A percentile compares a stretch with the other conserved stretches of the same genome.
phyloP scores from a whole-genome alignment of 306 rosid genomes.

The Castanea mollissima region DNA sequence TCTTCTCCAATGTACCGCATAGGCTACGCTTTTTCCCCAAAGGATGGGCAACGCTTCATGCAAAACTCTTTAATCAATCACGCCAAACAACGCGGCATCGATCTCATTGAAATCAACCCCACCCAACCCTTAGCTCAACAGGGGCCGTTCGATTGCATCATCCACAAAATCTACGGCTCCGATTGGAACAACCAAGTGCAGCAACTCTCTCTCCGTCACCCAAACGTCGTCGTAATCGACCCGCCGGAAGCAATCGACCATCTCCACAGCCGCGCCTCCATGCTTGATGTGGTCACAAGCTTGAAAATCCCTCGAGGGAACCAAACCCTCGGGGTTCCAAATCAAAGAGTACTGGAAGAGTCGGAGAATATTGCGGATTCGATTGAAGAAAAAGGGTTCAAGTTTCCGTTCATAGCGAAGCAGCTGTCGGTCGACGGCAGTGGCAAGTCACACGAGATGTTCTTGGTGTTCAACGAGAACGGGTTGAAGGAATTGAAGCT shows the following conservation, averaged over 20 bases:
- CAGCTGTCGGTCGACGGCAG: conserved; percentile 22
- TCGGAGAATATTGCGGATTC: not conserved
- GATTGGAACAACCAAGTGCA: conserved; percentile 23
- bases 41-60: conserved; percentile 22
- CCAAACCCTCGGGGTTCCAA: conserved; percentile 12
- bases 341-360: conserved; percentile 12
- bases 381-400: not conserved
- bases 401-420: conserved; percentile 31
- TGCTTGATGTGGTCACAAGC: conserved; percentile 30
- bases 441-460: conserved; percentile 47
- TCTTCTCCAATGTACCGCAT: conserved; percentile 11
- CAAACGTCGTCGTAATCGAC: conserved; percentile 24
- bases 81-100: conserved; percentile 23
- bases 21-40: conserved; percentile 29
- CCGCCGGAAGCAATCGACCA: conserved; percentile 27
- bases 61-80: conserved; percentile 19
- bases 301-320: not conserved
- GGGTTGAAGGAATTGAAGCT: conserved; percentile 30
- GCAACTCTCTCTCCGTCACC: not conserved
- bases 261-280: conserved; percentile 36
- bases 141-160: conserved; percentile 35
- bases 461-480: conserved; percentile 34
- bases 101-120: conserved; percentile 20
- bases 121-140: conserved; percentile 16
- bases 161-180: conserved; percentile 30